Base-by-base conservation (phyloP, 768 basidiomycete species). In the Suillus cothurnatus region DNA sequence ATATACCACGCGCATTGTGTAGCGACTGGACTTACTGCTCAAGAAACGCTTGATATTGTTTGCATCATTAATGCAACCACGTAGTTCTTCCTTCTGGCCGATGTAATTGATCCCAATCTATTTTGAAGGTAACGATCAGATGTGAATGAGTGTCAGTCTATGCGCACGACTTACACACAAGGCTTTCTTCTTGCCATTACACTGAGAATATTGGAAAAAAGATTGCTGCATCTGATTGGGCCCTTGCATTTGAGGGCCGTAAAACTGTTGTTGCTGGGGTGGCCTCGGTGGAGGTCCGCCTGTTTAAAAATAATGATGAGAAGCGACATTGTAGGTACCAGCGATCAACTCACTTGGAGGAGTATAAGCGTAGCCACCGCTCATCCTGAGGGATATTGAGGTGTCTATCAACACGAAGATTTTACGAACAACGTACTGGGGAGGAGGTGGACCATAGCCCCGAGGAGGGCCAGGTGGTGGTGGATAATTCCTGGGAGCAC, bases 1-100 rank as follows among this genome's bases (percentile, higher is more conserved):
- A 34, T 15, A 32, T 32, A 19, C 14, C 6, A 47, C 31, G 6
- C 38, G 19, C 15, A 34, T 49, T 43, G 65, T 67, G 68, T 43
- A 7, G 19, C 58, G 32, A 31, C 28, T 15, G 19, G n/a, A 76
- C 88, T 66, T 70, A 92, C 92, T 71, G 66, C 81, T 83, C 55
- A 96, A 78, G 80, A 98, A 98, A n/a, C 79, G 75, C 70, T 85
- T 82, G 61, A 98, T 86, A 74, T 95, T 96, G 57, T 81, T 76
- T 0, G 90, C 96, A 71, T 99, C 97, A 73, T 98, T 97, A 73
- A 97, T 90, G 73, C 97, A 99, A 12, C 97, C 97, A 0, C 80
- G 76, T 8, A 98, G 80, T 69, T 88, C 84, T n/a, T 84, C 84
- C 4, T 75, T 74, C 69, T 88, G 86, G 1, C 92, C 90, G 26